Evolutionary conservation across 768 basidiomycete genomes (phyloP).

Genomic region (Megacollybia marginata): DNA sequence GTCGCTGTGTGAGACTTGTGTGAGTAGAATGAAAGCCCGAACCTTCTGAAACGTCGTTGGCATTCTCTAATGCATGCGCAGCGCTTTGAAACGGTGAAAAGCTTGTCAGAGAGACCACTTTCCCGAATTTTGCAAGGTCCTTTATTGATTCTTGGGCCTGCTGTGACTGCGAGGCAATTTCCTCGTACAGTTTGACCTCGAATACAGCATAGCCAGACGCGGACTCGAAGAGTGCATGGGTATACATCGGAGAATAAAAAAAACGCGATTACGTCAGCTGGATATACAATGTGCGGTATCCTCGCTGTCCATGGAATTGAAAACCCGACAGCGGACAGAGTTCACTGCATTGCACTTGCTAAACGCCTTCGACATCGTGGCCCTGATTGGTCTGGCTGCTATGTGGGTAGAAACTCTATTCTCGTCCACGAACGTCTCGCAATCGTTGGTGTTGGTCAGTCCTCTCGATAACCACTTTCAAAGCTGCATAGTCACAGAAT

Average conservation of each 20-base stretch:
- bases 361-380: conserved; percentile 91
- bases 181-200: conserved; percentile 78
- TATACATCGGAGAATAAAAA: conserved; percentile 38
- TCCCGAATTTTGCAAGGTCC: conserved; percentile 82
- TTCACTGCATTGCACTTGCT: conserved; percentile 75
- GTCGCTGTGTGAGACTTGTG: conserved; percentile 1
- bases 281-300: conserved; percentile 79
- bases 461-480: conserved; percentile 2
- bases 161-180: conserved; percentile 74
- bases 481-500: conserved; percentile 45
- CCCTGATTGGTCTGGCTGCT: conserved; percentile 98
- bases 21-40: conserved; percentile 14
- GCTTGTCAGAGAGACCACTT: conserved; percentile 86
- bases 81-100: conserved; percentile 94
- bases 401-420: conserved; percentile 72
- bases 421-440: conserved; percentile 95
- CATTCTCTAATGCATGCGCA: conserved; percentile 90
- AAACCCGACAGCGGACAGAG: conserved; percentile 60
- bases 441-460: conserved; percentile 93
- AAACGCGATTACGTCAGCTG: not conserved
- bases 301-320: conserved; percentile 77
- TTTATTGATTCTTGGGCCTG: conserved; percentile 80
- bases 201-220: conserved; percentile 94
- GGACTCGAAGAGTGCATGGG: conserved; percentile 89
- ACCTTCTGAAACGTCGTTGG: conserved; percentile 96